Evolutionary conservation across 495 filamentous ascomycete species (phyloP).

Genomic region (Stereocaulon alpinum): DNA sequence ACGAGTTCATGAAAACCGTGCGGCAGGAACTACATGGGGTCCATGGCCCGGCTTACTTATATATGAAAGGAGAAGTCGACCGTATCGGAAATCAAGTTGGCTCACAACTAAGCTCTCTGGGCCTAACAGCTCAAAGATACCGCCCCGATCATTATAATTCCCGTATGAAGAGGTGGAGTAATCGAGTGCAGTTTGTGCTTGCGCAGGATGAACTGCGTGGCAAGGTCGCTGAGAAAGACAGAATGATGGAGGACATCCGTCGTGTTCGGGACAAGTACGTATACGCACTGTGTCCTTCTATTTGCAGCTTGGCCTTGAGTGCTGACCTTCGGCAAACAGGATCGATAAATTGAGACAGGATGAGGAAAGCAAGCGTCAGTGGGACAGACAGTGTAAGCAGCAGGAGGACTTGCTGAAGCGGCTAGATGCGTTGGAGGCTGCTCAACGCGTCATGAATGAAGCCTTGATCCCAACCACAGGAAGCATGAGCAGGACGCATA

Average conservation of each 20-base stretch:
- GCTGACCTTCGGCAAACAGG: not conserved
- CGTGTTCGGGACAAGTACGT: not conserved
- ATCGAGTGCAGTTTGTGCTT: not conserved
- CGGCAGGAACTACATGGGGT: too few relatives aligned
- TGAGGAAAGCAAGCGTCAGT: not conserved
- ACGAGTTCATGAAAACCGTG: too few relatives aligned
- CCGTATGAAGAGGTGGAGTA: not conserved
- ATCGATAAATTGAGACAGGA: not conserved
- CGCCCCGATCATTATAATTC: not conserved
- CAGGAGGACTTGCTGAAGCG: not conserved
- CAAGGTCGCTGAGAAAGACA: not conserved
- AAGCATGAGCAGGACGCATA: too few relatives aligned
- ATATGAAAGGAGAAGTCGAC: not conserved
- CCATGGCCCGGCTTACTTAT: too few relatives aligned
- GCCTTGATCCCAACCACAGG: too few relatives aligned
- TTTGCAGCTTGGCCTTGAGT: too few relatives aligned
- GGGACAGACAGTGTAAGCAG: not conserved
- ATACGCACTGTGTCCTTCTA: not conserved
- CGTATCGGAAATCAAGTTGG: not conserved
- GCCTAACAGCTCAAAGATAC: not conserved
- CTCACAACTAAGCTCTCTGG: not conserved
- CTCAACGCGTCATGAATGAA: too few relatives aligned
- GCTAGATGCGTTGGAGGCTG: too few relatives aligned
- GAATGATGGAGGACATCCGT: not conserved
- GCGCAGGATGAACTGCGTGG: not conserved